Percentiles rank a stretch among this genome's conserved stretches.
Conservation (phyloP, 208 protist species). For the Leishmania mexicana region DNA sequence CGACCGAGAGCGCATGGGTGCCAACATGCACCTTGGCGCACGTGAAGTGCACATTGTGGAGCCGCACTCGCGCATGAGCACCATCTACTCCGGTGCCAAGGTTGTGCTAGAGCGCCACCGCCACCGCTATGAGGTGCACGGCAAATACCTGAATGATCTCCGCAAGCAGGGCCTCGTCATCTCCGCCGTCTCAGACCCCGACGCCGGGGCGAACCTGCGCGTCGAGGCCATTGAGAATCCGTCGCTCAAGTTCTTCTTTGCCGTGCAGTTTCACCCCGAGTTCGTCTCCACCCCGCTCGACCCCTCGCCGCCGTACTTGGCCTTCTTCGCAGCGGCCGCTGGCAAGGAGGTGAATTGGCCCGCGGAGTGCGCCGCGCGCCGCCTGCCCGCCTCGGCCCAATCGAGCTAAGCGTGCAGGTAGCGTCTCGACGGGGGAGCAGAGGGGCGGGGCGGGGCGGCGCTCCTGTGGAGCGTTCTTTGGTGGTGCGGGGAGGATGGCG, state of each 20-base stretch:
- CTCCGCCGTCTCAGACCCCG: slow-evolving; percentile 82
- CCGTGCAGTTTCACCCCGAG: slow-evolving; percentile 99
- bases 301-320: slow-evolving; percentile 97
- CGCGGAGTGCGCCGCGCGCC: slow-evolving; percentile 39
- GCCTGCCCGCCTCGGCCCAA: slow-evolving; percentile 26
- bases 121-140: slow-evolving; percentile 99
- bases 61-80: slow-evolving; percentile 57
- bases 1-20: slow-evolving; percentile 95
- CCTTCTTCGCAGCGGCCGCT: slow-evolving; percentile 93
- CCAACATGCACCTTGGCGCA: slow-evolving; percentile 99
- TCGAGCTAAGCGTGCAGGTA: neutral
- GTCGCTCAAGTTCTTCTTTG: slow-evolving; percentile 92
- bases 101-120: slow-evolving; percentile 96
- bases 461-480: neutral
- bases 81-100: slow-evolving; percentile 87
- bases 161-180: slow-evolving; percentile 92
- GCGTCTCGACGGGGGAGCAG: neutral
- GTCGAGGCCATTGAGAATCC: slow-evolving; percentile 90
- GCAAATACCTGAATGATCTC: slow-evolving; percentile 90
- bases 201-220: slow-evolving; percentile 88
- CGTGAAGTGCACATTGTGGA: slow-evolving; percentile 84
- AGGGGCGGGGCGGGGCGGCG: neutral
- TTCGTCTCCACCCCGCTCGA: slow-evolving; percentile 95
- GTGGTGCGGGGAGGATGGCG: neutral
- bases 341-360: slow-evolving; percentile 71